Evolutionary conservation across 257 asterid genomes (phyloP).

Genomic region (Vinca minor): DNA sequence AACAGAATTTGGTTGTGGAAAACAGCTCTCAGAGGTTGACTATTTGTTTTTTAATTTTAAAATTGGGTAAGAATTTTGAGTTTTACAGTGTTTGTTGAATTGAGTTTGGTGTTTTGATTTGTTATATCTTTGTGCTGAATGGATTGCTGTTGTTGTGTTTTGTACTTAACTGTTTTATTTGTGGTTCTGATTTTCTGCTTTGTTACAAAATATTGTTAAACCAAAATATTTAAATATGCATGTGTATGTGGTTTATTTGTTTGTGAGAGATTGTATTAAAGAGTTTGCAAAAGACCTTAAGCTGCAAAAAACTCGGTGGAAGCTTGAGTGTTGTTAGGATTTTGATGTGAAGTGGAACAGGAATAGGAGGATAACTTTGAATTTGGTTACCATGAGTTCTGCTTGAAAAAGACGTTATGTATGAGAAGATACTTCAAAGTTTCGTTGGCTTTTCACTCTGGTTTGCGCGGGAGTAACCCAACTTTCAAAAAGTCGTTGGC

Average conservation of each 20-base stretch:
- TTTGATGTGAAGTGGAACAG: background rate
- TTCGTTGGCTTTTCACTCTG: too few species aligned
- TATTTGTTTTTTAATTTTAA: background rate
- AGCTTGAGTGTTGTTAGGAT: background rate
- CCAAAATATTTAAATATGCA: background rate
- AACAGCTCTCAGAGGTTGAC: background rate
- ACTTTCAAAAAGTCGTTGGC: too few species aligned
- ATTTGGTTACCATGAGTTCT: too few species aligned
- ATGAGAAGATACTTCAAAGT: background rate
- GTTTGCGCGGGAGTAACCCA: too few species aligned
- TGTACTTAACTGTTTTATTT: background rate
- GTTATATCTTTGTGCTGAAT: background rate
- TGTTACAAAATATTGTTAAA: background rate
- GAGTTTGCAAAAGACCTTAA: background rate
- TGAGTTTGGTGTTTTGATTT: background rate
- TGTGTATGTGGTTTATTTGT: background rate
- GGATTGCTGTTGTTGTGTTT: background rate
- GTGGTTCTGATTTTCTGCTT: background rate
- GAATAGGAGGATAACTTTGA: background rate
- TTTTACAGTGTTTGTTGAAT: background rate
- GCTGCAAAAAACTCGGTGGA: background rate
- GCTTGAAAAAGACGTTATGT: too few species aligned
- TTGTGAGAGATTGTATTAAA: background rate
- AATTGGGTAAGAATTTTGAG: conserved; percentile 5
- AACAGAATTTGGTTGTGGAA: background rate